These are phyloP conservation scores for Exophiala lecanii-corni DNA, from an alignment of 2,329 filamentous ascomycete genomes.

Conservation along the genomic window DNA sequence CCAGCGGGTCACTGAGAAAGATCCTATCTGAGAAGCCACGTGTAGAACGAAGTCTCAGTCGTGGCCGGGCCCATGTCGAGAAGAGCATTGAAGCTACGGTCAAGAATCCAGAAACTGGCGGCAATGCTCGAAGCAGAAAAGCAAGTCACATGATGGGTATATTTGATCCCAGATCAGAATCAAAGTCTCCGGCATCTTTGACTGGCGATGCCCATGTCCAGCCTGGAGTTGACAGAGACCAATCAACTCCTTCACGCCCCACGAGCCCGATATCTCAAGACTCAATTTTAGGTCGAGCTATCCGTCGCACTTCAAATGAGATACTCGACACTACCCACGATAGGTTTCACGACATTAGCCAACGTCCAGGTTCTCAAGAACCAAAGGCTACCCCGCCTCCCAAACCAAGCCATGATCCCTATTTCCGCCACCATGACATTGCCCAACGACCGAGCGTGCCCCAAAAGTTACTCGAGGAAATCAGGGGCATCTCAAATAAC, in stretches of 20 bases:
- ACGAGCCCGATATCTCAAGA: conserved; percentile 13
- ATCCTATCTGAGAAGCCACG: conserved; percentile 25
- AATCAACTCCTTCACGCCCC: conserved; percentile 11
- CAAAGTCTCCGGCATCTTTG: conserved; percentile 5
- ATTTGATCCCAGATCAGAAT: conserved; percentile 44
- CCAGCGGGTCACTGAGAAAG: conserved; percentile 25
- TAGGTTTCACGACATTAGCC: conserved; percentile 1
- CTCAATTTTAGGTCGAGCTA: background rate
- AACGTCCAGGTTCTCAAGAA: background rate
- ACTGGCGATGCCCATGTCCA: conserved; percentile 7
- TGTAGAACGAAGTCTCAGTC: conserved; percentile 38
- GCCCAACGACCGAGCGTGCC: conserved; percentile 38
- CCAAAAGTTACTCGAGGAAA: conserved; percentile 51
- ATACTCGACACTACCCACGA: conserved; percentile 1
- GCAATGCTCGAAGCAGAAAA: conserved; percentile 58
- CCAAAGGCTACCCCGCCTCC: conserved; percentile 6
- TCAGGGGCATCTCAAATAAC: conserved; percentile 25
- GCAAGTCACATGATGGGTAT: conserved; percentile 62
- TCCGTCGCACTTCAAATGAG: conserved; percentile 8
- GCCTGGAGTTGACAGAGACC: conserved; percentile 1
- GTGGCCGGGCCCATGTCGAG: conserved; percentile 49
- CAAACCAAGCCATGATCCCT: conserved; percentile 26
- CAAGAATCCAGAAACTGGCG: conserved; percentile 51
- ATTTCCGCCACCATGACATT: conserved; percentile 29
- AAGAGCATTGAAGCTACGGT: conserved; percentile 61